Evolutionary conservation across 1,284 basidiomycete genomes (phyloP).

Genomic region (Phlebopus sp.): DNA sequence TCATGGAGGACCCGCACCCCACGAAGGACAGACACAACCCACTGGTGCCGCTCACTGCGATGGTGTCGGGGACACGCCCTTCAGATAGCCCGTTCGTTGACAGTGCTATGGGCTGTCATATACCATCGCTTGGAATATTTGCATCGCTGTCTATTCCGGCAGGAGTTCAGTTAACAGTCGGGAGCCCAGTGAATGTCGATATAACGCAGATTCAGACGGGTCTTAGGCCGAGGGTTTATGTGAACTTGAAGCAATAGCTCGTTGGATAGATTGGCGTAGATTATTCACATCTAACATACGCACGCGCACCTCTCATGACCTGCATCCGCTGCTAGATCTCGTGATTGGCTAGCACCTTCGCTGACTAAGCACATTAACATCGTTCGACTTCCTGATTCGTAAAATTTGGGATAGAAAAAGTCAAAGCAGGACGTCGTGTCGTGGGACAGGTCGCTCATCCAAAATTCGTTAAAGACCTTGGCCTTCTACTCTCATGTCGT

Average conservation of each 20-base stretch:
- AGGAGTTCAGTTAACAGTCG: slow-evolving; percentile 14
- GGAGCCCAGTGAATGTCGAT: slow-evolving; percentile 23
- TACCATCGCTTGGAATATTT: slow-evolving; percentile 24
- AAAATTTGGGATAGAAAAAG: slow-evolving; percentile 11
- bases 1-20: slow-evolving; percentile 27
- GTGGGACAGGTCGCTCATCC: slow-evolving; percentile 1
- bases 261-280: background rate
- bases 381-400: slow-evolving; percentile 6
- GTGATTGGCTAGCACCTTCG: slow-evolving; percentile 5
- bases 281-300: background rate
- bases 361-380: slow-evolving; percentile 9
- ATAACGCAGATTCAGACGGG: slow-evolving; percentile 25
- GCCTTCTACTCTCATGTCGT: slow-evolving; percentile 22
- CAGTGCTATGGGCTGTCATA: slow-evolving; percentile 22
- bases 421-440: background rate
- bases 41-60: slow-evolving; percentile 22
- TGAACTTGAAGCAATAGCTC: slow-evolving; percentile 12
- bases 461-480: slow-evolving; percentile 6
- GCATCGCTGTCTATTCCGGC: slow-evolving; percentile 16
- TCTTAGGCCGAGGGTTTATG: slow-evolving; percentile 18
- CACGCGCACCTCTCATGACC: background rate
- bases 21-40: slow-evolving; percentile 22
- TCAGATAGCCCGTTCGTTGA: slow-evolving; percentile 9
- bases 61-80: slow-evolving; percentile 17
- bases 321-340: background rate